phyloP scores from a whole-genome alignment of 2,329 filamentous ascomycete species.

The Cryphonectria naterciae region DNA sequence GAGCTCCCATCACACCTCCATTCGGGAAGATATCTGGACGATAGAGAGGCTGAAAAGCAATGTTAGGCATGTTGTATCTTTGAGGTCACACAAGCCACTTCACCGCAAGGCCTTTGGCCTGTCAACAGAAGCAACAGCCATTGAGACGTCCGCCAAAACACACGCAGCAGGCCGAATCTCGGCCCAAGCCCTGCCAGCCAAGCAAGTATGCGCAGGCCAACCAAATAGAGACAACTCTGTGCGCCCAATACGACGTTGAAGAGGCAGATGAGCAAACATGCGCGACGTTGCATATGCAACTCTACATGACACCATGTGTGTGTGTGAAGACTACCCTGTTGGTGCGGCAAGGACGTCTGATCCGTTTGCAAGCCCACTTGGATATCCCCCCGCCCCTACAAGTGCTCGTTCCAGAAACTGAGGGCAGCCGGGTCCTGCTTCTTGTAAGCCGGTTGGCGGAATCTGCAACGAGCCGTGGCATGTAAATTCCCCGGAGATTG shows the following conservation, averaged over 20 bases:
- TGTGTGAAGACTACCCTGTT: background rate
- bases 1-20: background rate
- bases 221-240: background rate
- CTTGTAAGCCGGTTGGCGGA: background rate
- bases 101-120: background rate
- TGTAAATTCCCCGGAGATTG: background rate
- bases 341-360: background rate
- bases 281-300: slow-evolving; percentile 8
- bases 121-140: background rate
- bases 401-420: background rate
- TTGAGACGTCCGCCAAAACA: background rate
- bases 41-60: background rate
- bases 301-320: background rate
- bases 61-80: background rate
- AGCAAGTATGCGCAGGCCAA: background rate
- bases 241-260: background rate
- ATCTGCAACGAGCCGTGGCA: background rate
- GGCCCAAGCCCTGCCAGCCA: background rate
- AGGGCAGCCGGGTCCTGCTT: no score
- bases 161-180: background rate
- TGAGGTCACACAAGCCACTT: background rate
- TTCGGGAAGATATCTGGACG: background rate
- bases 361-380: background rate
- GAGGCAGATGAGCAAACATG: slow-evolving; percentile 10
- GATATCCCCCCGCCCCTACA: background rate